Evolutionary conservation across 805 yeast species (phyloP).

Genomic region (Huiozyma naganishii): DNA sequence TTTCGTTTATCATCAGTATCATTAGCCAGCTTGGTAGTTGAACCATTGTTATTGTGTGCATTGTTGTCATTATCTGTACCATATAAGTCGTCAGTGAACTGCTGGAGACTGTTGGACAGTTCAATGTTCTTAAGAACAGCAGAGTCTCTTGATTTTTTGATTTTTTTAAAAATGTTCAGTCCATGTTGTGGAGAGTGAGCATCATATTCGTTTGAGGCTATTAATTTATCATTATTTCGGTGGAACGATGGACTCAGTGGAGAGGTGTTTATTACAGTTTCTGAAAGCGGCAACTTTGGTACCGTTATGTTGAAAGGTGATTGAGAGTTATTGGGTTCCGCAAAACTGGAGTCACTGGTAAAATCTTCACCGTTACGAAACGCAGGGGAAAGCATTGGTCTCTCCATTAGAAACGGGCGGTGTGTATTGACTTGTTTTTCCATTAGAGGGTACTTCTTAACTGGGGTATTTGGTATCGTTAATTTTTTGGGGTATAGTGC

Average conservation of each 20-base stretch:
- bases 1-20: neutral
- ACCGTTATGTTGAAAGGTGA: neutral
- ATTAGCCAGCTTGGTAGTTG: neutral
- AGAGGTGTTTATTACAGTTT: constrained; percentile 13
- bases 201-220: neutral
- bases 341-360: neutral
- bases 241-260: constrained; percentile 8
- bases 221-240: neutral
- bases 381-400: constrained; percentile 7
- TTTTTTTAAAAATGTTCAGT: constrained; percentile 15
- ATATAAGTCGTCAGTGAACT: constrained; percentile 28
- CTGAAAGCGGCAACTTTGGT: constrained; percentile 9
- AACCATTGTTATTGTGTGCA: neutral
- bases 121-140: constrained; percentile 22
- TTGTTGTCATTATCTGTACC: constrained; percentile 12
- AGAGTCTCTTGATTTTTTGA: constrained; percentile 21
- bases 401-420: constrained; percentile 2
- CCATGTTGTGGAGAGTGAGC: constrained; percentile 7
- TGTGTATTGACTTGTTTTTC: constrained; percentile 1
- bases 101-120: constrained; percentile 25
- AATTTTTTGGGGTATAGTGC: constrained; percentile 15
- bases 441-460: constrained; percentile 23
- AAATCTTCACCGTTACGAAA: constrained; percentile 1
- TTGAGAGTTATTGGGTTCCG: neutral
- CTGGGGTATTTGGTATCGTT: constrained; percentile 24